A percentile compares a stretch with the other conserved stretches of the same genome.
Evolutionary conservation across 805 yeast genomes (phyloP).

Genomic region (Lachancea nothofagi): DNA sequence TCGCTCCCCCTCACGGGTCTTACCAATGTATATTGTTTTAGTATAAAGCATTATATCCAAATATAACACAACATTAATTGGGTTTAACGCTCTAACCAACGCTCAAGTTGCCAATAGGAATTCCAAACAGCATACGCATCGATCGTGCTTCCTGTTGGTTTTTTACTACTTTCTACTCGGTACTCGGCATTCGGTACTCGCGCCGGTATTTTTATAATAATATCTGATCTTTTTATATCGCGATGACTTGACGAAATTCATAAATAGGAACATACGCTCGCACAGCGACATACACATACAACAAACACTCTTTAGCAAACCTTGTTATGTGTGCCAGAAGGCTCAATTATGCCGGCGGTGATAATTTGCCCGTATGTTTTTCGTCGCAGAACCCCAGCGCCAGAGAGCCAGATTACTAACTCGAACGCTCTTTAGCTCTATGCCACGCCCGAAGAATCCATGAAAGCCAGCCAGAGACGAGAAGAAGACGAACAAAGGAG

Average conservation of each 20-base stretch:
- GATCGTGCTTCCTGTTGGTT: no score
- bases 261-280: no score
- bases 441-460: conserved; percentile 35
- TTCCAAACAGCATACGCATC: no score
- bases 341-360: conserved; percentile 33
- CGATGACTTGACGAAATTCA: not conserved
- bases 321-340: conserved; percentile 32
- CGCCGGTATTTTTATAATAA: no score
- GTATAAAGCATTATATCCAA: conserved; percentile 10
- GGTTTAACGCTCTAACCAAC: not conserved
- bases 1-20: no score
- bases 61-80: conserved; percentile 7
- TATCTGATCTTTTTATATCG: not conserved
- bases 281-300: no score
- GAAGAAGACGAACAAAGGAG: conserved; percentile 25
- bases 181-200: no score
- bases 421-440: no score
- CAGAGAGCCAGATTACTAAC: no score
- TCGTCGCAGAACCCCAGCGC: not conserved
- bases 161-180: no score
- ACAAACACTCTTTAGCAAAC: no score
- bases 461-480: conserved; percentile 26
- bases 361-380: conserved; percentile 26
- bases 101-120: no score
- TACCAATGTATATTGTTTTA: conserved; percentile 10